A percentile compares a stretch with the other conserved stretches of the same genome.
Conservation (phyloP, 805 yeast species). For the Candida anglica region DNA sequence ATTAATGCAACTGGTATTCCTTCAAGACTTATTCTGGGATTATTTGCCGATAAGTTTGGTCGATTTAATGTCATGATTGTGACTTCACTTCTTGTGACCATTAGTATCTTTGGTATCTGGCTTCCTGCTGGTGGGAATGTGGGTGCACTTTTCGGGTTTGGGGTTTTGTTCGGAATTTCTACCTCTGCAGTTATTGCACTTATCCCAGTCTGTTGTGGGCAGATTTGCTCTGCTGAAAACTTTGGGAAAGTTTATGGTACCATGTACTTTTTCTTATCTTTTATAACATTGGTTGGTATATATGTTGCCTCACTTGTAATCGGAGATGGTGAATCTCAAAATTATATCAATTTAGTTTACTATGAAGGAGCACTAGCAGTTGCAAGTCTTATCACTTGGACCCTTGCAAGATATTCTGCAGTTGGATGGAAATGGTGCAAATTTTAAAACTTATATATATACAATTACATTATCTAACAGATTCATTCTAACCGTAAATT, state of each 20-base stretch:
- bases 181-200: slow-evolving; percentile 55
- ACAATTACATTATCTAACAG: too few species aligned
- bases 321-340: slow-evolving; percentile 16
- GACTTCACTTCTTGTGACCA: slow-evolving; percentile 23
- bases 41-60: slow-evolving; percentile 37
- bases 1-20: slow-evolving; percentile 43
- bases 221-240: slow-evolving; percentile 50
- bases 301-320: slow-evolving; percentile 23
- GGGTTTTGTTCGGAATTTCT: slow-evolving; percentile 50
- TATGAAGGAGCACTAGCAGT: slow-evolving; percentile 40
- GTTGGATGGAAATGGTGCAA: slow-evolving; percentile 40
- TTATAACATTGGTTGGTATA: slow-evolving; percentile 26
- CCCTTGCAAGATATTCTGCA: slow-evolving; percentile 38
- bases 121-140: slow-evolving; percentile 25
- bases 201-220: slow-evolving; percentile 58
- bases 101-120: slow-evolving; percentile 24
- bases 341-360: slow-evolving; percentile 41
- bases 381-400: slow-evolving; percentile 35
- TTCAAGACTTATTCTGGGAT: slow-evolving; percentile 28
- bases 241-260: slow-evolving; percentile 57
- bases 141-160: slow-evolving; percentile 40
- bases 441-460: too few species aligned
- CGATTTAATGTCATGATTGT: slow-evolving; percentile 48
- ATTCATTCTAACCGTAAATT: too few species aligned
- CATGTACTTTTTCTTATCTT: slow-evolving; percentile 36